Base-by-base conservation (phyloP, 257 asterid species). In the Scutellaria barbata region DNA sequence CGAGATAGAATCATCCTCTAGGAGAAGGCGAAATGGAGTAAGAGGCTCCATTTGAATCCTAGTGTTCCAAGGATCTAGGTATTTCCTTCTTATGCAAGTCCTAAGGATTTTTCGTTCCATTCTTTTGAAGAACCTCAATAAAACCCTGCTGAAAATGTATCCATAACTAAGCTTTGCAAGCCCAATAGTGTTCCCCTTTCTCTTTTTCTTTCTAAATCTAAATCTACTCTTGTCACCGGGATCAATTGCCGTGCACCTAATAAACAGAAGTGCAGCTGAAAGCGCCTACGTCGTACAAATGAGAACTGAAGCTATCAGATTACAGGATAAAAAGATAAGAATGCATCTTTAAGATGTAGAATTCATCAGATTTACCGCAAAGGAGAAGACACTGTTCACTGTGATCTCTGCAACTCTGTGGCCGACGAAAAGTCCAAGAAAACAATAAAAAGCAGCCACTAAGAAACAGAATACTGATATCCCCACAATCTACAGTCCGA, bases 31-130 rank as follows among this genome's bases (percentile, higher is more conserved):
- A 64, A 89, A 88, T 39, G 90, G 85, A 73, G 88, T 84, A 18
- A 87, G 85, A 69, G 97, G 92, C 78, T 90, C 92, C 83, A 83
- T 71, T 39, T 83, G 89, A 59, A 71, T 60, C 39, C 68, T 79
- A 59, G 82, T 74, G 37, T 77, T 89, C 89, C 85, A 87, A 62
- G 85, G 94, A 81, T 86, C 95, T 52, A 84, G 69, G 82, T 94
- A 94, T 79, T 86, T 94, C 75, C 99, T 89, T 74, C 98, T 85
- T 50, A 94, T 94, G 78, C 79, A 91, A 57, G 88, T 85, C 76
- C 85, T 82, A 0, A 88, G 89, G 62, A 94, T 80, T 85, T 82
- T 88, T 17, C 92, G 85, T 81, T 94, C 99, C 37, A 94, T 59
- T 73, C 88, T 87, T 73, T 80, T 80, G 69, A 91, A 77, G 78